Evolutionary conservation across 371 early-diverging fungal species (phyloP).

Genomic region (Rhizopus microsporus): DNA sequence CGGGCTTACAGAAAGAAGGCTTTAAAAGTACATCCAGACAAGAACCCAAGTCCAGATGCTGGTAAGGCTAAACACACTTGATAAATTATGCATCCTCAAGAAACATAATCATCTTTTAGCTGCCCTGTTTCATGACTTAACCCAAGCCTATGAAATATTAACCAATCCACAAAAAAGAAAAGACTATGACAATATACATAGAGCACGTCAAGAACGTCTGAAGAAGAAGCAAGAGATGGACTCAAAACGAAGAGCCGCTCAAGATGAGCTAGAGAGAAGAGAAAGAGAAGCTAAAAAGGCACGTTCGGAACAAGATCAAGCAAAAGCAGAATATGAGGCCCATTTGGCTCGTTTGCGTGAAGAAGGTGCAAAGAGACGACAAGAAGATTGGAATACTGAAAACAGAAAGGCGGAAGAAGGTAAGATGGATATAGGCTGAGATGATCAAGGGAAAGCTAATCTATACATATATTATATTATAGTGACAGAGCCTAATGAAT

Average conservation of each 20-base stretch:
- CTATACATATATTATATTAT: background rate
- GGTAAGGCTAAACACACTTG: constrained; percentile 26
- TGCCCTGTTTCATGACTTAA: constrained; percentile 39
- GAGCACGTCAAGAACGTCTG: constrained; percentile 41
- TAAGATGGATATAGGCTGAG: constrained; percentile 7
- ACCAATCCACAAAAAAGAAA: constrained; percentile 34
- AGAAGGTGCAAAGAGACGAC: constrained; percentile 42
- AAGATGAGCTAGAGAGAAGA: constrained; percentile 46
- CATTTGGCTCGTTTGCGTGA: constrained; percentile 47
- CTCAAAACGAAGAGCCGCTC: constrained; percentile 44
- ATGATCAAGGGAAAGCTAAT: background rate
- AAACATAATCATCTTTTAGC: constrained; percentile 20
- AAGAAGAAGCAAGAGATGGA: constrained; percentile 53
- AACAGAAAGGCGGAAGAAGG: constrained; percentile 28
- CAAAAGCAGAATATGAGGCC: constrained; percentile 44
- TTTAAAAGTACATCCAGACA: constrained; percentile 49
- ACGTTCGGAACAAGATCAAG: constrained; percentile 38
- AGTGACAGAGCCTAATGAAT: constrained; percentile 38
- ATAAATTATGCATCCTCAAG: background rate
- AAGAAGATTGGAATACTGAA: constrained; percentile 41
- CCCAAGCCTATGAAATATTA: constrained; percentile 41
- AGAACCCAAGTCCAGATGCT: constrained; percentile 58
- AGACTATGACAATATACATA: constrained; percentile 43
- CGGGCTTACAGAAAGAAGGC: constrained; percentile 73
- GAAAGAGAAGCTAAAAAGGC: constrained; percentile 43